Evolutionary conservation across 1,284 basidiomycete species (phyloP).

Genomic region (Pisolithus thermaeus): DNA sequence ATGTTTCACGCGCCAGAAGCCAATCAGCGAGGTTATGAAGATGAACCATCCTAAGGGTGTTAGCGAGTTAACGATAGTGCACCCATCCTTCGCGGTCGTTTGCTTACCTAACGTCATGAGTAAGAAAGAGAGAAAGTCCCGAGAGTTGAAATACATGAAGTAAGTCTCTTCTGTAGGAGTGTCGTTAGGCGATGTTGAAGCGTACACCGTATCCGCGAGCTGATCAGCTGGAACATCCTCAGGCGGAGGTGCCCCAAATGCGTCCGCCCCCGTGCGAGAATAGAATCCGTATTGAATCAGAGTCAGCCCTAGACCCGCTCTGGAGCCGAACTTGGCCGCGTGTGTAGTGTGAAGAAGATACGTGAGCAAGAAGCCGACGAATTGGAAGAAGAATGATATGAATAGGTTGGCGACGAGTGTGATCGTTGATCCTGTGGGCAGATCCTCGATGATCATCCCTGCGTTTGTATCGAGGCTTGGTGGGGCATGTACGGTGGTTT

Average conservation of each 20-base stretch:
- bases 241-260: constrained; percentile 11
- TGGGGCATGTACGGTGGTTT: constrained; percentile 86
- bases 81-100: neutral
- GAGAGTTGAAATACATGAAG: constrained; percentile 34
- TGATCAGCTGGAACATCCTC: constrained; percentile 4
- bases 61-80: constrained; percentile 4
- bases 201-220: constrained; percentile 9
- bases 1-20: constrained; percentile 81
- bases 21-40: constrained; percentile 70
- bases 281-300: constrained; percentile 85
- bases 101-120: constrained; percentile 79
- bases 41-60: constrained; percentile 75
- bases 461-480: constrained; percentile 43
- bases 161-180: constrained; percentile 15
- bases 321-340: constrained; percentile 90
- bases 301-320: constrained; percentile 91
- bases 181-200: constrained; percentile 7
- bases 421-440: constrained; percentile 65
- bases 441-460: constrained; percentile 70
- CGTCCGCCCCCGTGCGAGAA: constrained; percentile 35
- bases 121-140: constrained; percentile 85
- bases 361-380: constrained; percentile 91
- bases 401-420: constrained; percentile 77
- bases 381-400: constrained; percentile 95
- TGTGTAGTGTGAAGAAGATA: constrained; percentile 93